A percentile compares a stretch with the other conserved stretches of the same genome.
These are phyloP conservation scores for Cordyceps cateniannulata DNA, from an alignment of 2,329 filamentous ascomycete species.

Conservation along the genomic window DNA sequence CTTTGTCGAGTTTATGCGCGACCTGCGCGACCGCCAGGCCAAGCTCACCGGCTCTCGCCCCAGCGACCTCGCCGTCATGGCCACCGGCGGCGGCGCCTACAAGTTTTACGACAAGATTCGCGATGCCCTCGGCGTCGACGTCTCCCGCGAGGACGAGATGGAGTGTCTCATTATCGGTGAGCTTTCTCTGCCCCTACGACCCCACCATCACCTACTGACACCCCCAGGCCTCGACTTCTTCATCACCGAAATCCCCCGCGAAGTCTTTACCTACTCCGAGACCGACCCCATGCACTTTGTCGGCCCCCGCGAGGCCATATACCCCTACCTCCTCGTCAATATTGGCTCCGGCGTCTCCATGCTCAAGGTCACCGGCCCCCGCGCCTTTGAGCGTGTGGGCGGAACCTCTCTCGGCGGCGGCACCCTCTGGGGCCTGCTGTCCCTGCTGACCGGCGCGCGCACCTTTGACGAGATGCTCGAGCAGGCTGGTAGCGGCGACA, in stretches of 20 bases:
- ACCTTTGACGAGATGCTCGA: conserved; percentile 98
- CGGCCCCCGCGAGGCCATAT: conserved; percentile 70
- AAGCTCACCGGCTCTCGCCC: conserved; percentile 65
- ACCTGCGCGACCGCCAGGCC: conserved; percentile 76
- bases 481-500: conserved; percentile 86
- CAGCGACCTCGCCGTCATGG: conserved; percentile 81
- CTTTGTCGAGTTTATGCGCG: conserved; percentile 85
- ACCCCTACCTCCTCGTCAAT: conserved; percentile 96
- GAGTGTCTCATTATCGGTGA: conserved; percentile 90
- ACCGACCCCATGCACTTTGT: conserved; percentile 85
- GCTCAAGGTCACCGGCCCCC: conserved; percentile 89
- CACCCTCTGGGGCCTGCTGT: conserved; percentile 94
- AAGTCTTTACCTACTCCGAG: conserved; percentile 96
- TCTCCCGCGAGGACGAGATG: conserved; percentile 95
- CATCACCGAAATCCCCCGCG: conserved; percentile 92
- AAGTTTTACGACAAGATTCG: conserved; percentile 93
- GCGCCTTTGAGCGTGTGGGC: conserved; percentile 82
- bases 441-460: conserved; percentile 82
- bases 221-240: conserved; percentile 88
- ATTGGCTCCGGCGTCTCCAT: conserved; percentile 96
- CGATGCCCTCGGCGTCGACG: conserved; percentile 76
- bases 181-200: neutral
- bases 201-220: neutral
- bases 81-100: conserved; percentile 90
- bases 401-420: conserved; percentile 92